A percentile compares a stretch with the other conserved stretches of the same genome.
Conservation (phyloP, 169 alveolate species). For the Plasmodium cynomolgi region DNA sequence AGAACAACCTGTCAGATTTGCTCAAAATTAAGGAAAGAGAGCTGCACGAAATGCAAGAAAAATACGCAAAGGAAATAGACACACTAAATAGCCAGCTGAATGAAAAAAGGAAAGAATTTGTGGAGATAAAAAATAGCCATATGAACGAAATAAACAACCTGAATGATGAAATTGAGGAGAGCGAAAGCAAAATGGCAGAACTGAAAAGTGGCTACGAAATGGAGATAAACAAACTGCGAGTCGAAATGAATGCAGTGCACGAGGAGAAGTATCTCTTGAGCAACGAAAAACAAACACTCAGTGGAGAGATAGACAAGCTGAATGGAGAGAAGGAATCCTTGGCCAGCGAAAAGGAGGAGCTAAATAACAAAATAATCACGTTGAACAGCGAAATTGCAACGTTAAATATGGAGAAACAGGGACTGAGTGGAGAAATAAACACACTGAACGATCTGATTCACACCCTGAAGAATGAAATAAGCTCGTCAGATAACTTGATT, state of each 20-base stretch:
- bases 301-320: conserved; percentile 12
- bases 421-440: not conserved
- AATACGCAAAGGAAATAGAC: conserved; percentile 11
- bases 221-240: conserved; percentile 12
- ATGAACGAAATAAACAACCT: conserved; percentile 24
- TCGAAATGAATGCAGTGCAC: not conserved
- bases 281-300: not conserved
- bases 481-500: conserved; percentile 4
- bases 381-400: conserved; percentile 15
- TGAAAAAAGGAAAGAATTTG: conserved; percentile 23
- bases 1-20: not conserved
- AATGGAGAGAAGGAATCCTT: conserved; percentile 9
- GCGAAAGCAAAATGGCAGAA: not conserved
- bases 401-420: conserved; percentile 1
- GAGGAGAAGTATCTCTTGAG: conserved; percentile 12
- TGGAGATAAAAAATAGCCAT: conserved; percentile 18
- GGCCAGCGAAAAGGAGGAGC: not conserved
- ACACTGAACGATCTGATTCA: not conserved
- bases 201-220: not conserved
- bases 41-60: not conserved
- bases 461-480: conserved; percentile 19
- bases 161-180: conserved; percentile 30
- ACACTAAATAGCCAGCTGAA: conserved; percentile 17
- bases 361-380: conserved; percentile 7
- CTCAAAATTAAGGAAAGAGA: conserved; percentile 26